Percentiles rank a stretch among this genome's conserved stretches.
These are phyloP conservation scores for Setaria italica DNA, from an alignment of 202 grass and related monocot species.

Conservation along the genomic window DNA sequence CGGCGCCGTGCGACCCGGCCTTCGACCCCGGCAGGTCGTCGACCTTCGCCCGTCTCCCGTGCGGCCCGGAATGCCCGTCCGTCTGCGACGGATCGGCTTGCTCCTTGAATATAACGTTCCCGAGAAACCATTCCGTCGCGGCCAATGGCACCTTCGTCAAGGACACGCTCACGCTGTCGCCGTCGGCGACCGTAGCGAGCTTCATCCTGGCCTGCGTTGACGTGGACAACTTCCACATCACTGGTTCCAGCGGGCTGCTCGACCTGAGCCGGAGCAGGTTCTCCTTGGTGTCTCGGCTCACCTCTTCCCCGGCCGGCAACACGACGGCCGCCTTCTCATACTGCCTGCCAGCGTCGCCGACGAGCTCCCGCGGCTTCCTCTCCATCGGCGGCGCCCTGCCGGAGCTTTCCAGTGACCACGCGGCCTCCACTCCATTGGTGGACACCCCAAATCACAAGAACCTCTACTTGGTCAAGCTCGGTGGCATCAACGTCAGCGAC, in stretches of 20 bases:
- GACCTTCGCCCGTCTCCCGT: background rate
- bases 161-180: background rate
- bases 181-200: background rate
- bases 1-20: background rate
- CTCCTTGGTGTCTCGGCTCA: conserved; percentile 10
- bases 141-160: background rate
- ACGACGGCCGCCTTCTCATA: conserved; percentile 31
- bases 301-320: background rate
- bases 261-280: conserved; percentile 25
- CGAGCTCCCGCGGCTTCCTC: background rate
- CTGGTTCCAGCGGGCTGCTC: background rate
- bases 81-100: background rate
- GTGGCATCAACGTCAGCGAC: background rate
- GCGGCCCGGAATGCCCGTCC: background rate
- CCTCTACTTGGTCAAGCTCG: background rate
- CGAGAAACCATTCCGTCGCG: background rate
- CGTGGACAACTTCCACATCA: background rate
- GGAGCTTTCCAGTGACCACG: background rate
- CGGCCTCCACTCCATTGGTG: background rate
- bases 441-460: background rate
- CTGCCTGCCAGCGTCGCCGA: conserved; percentile 25
- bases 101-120: background rate
- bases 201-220: background rate
- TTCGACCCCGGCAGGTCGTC: conserved; percentile 48
- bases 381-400: background rate